A percentile compares a stretch with the other conserved stretches of the same genome.
These are phyloP conservation scores for Silene coronaria DNA, from an alignment of 179 eudicot species.

Conservation along the genomic window DNA sequence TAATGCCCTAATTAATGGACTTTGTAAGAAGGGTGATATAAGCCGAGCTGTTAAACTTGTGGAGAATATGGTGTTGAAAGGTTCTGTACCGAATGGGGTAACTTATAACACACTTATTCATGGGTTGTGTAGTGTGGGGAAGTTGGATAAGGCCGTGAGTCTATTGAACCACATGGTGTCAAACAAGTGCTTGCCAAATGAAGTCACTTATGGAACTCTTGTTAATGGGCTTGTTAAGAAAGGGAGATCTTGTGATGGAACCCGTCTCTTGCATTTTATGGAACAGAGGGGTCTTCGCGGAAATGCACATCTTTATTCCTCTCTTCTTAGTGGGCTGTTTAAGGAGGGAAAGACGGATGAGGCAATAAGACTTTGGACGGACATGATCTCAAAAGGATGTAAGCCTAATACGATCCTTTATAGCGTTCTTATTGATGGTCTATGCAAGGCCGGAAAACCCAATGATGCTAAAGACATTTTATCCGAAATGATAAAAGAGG, in stretches of 20 bases:
- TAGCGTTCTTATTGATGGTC: constrained; percentile 75
- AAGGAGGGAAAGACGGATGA: constrained; percentile 64
- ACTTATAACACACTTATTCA: constrained; percentile 87
- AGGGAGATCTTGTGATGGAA: constrained; percentile 60
- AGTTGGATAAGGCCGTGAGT: constrained; percentile 69
- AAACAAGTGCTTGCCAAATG: constrained; percentile 63
- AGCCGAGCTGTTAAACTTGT: constrained; percentile 73
- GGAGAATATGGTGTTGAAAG: constrained; percentile 87
- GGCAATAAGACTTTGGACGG: constrained; percentile 58
- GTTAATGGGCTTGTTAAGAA: constrained; percentile 83
- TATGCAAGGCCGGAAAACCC: constrained; percentile 55
- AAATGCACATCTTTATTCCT: constrained; percentile 63
- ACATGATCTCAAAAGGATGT: constrained; percentile 54
- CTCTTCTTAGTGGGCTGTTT: constrained; percentile 74
- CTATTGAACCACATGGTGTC: constrained; percentile 71
- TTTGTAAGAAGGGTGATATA: constrained; percentile 78
- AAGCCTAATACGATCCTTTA: constrained; percentile 62
- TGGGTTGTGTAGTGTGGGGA: constrained; percentile 78
- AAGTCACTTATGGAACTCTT: constrained; percentile 78
- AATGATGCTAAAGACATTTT: constrained; percentile 57
- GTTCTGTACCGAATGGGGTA: constrained; percentile 73
- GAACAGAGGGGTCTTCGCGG: constrained; percentile 62
- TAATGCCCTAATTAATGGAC: constrained; percentile 70
- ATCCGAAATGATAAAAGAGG: constrained; percentile 52
- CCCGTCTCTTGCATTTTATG: constrained; percentile 43